These are phyloP conservation scores for Leccinum disarticulatum DNA, from an alignment of 768 basidiomycete species.

Conservation along the genomic window DNA sequence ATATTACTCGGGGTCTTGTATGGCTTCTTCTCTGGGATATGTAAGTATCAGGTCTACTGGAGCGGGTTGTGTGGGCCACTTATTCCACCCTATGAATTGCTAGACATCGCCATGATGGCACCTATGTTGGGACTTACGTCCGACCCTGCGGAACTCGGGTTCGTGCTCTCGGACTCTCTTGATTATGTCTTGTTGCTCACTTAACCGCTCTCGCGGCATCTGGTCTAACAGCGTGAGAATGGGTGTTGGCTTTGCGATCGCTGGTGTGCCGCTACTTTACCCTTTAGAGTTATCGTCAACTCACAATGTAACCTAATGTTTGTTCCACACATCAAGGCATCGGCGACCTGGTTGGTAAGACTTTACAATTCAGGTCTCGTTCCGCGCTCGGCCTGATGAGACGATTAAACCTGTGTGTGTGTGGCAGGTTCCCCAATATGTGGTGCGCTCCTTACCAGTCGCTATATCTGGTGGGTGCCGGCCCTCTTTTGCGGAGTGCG, in stretches of 20 bases:
- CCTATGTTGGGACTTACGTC: conserved; percentile 47
- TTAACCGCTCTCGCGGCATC: not conserved
- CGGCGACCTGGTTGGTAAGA: conserved; percentile 24
- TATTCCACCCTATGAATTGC: too few species aligned
- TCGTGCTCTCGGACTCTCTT: conserved; percentile 3
- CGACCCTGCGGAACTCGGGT: conserved; percentile 53
- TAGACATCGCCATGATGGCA: conserved; percentile 40
- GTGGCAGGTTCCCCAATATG: conserved; percentile 52
- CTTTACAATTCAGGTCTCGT: not conserved
- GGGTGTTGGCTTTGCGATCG: conserved; percentile 48
- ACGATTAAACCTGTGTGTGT: conserved; percentile 8
- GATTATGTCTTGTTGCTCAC: not conserved
- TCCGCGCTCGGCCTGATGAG: not conserved
- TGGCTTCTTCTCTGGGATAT: conserved; percentile 48
- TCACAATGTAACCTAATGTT: not conserved
- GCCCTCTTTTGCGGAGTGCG: conserved; percentile 50
- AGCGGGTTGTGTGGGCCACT: too few species aligned
- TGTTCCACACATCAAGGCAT: conserved; percentile 12
- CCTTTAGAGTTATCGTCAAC: not conserved
- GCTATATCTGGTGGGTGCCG: conserved; percentile 58
- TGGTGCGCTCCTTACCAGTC: conserved; percentile 50
- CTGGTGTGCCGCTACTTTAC: conserved; percentile 29
- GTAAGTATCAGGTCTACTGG: conserved; percentile 23
- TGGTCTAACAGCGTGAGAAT: conserved; percentile 32
- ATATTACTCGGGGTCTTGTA: conserved; percentile 45